Evolutionary conservation across 129 eudicot species (phyloP), one percentile per base, ranked within the genome.

Genomic region (Solidago caesia): DNA sequence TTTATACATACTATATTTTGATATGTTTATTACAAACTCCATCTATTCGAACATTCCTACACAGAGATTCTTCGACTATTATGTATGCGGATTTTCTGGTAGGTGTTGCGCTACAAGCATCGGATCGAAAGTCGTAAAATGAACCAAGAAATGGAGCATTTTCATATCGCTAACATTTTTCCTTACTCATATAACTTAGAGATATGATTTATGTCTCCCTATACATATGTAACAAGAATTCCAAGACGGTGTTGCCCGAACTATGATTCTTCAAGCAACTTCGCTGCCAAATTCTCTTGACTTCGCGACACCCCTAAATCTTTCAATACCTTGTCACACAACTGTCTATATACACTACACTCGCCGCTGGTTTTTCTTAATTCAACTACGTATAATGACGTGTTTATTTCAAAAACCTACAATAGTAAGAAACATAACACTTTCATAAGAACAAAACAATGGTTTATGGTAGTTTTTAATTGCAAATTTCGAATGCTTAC

Each of bases 321-420:
- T 57, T 79, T 83, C 9, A 92, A 85, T 57, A 94, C 80, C 77
- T 77, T 88, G 21, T 79, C 84, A 9, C 98, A 94, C 68, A 94
- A 82, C 97, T 94, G 87, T 85, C 96, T 90, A 72, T 95, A 95
- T 49, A 84, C 77, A 59, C 80, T 71, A 53, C 86, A 49, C 79
- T 95, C 99, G 64, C 99, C 99, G 26, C 67, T 73, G 2, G 84
- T 77, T 87, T 95, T 95, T 68, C 89, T 84, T 74, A 95, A 76
- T 75, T 95, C 99, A 72, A 95, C 99, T 14, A 95, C 99, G 29
- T 87, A 85, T 71, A 95, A 68, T 29, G 89, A 83, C 25, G 90
- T 86, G 74, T 87, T 95, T 72, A 95, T 87, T 84, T 91, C 96
- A 76, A 86, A 91, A 53, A 95, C 96, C 99, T 95, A 92, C 75